Base-by-base conservation (phyloP, 768 basidiomycete genomes). In the Kwoniella dendrophila region DNA sequence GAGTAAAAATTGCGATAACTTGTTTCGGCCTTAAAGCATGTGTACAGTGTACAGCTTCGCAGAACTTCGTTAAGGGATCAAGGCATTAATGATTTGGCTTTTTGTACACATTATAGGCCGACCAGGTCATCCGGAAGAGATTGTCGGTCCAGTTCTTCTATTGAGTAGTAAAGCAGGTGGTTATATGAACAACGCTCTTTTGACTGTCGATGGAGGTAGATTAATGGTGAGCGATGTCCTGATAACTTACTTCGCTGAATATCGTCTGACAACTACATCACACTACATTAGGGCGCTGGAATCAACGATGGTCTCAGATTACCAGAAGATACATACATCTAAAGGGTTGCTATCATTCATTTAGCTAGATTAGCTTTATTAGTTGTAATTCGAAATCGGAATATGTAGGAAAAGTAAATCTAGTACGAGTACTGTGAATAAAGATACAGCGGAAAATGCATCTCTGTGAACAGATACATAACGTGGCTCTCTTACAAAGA, bases 111-210 rank as follows among this genome's bases (percentile, higher is more conserved):
- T 48, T 24, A 36, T 58, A 73, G 77, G 72, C 45, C 73, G 74
- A 22, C 67, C 64, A 2, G 77, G 77, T n/a, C 26, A 62, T n/a
- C 72, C 72, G 12, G 67, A 72, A 36, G 77, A 78, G 62, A 78
- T 78, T 50, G 71, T 70, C 30, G 74, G 74, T 16, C 77, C 77
- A 22, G 65, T 68, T 11, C 43, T 78, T 12, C 50, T 78, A 53
- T 67, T 78, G 32, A 52, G 56, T 22, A 67, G 56, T 44, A 50
- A 53, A 20, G 77, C 66, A 0, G 77, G 77, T 20, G 71, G 66
- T 12, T 78, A 73, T 56, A 69, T 70, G 49, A 65, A 74, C 52
- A 67, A 70, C n/a, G 68, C 77, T 1, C n/a, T 62, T 2, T 43
- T 75, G 26, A 64, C 64, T 6, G 71, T 75, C 12, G 73, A 75